A percentile compares a stretch with the other conserved stretches of the same genome.
Evolutionary conservation across 768 basidiomycete species (phyloP).

Genomic region (Pleurotus eryngii): DNA sequence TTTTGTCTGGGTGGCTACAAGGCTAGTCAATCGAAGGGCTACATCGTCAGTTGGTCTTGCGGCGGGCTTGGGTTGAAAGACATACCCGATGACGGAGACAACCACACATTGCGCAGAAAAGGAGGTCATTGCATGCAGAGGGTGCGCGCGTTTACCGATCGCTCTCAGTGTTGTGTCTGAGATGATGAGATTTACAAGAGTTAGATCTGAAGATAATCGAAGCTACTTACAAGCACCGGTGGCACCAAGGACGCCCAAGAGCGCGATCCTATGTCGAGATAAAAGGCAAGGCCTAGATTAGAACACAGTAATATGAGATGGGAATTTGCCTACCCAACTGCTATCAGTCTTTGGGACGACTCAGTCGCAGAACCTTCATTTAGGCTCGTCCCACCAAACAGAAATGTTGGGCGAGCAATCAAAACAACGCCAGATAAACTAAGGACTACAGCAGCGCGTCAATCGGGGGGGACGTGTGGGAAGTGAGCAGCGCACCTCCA

Average conservation of each 20-base stretch:
- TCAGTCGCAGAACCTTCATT: constrained; percentile 8
- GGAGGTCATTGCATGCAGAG: constrained; percentile 67
- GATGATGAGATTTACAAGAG: not conserved
- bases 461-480: not conserved
- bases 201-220: not conserved
- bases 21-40: constrained; percentile 26
- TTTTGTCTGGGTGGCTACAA: constrained; percentile 36
- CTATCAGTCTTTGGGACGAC: constrained; percentile 45
- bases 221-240: constrained; percentile 62
- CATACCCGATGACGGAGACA: constrained; percentile 32
- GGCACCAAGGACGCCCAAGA: constrained; percentile 63
- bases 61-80: constrained; percentile 1
- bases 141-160: constrained; percentile 74
- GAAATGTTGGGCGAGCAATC: constrained; percentile 71
- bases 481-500: constrained; percentile 29
- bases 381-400: constrained; percentile 53
- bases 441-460: constrained; percentile 34
- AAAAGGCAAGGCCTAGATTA: not conserved
- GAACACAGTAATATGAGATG: no score
- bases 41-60: not conserved
- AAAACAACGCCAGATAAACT: constrained; percentile 76
- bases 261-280: constrained; percentile 42
- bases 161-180: constrained; percentile 47
- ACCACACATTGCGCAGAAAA: constrained; percentile 59
- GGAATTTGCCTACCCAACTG: constrained; percentile 46